Evolutionary conservation across 768 basidiomycete genomes (phyloP).

Genomic region (Amanita fuliginea): DNA sequence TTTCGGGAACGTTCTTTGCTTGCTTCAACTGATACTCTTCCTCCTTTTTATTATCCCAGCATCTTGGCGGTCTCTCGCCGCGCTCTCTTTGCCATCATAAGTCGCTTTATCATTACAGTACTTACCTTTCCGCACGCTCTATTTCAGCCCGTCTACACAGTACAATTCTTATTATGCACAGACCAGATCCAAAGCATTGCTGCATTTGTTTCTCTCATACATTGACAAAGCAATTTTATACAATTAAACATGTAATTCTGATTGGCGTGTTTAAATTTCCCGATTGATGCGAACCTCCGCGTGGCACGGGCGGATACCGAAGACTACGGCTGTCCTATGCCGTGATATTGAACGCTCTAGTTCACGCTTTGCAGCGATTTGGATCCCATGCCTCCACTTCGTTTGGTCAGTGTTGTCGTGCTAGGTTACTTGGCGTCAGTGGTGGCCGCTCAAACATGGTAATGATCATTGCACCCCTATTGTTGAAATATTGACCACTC

Average conservation of each 20-base stretch:
- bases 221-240: too few relatives aligned
- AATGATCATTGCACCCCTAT: too few relatives aligned
- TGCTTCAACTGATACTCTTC: not conserved
- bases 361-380: not conserved
- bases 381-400: not conserved
- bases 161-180: constrained; percentile 3
- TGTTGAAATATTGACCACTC: not conserved
- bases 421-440: not conserved
- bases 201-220: constrained; percentile 1
- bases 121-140: not conserved
- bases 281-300: too few relatives aligned
- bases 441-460: constrained; percentile 5
- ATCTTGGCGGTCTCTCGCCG: constrained; percentile 6
- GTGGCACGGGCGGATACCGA: too few relatives aligned
- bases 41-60: constrained; percentile 7
- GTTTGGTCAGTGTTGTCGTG: not conserved
- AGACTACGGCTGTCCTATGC: too few relatives aligned
- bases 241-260: too few relatives aligned
- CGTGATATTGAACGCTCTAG: too few relatives aligned
- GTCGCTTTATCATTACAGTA: not conserved
- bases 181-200: constrained; percentile 6
- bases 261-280: too few relatives aligned
- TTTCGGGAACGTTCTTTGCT: not conserved
- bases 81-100: not conserved
- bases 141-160: constrained; percentile 3